These are phyloP conservation scores for Aspergillaceae sp. DNA, from an alignment of 2,329 filamentous ascomycete species.

Conservation along the genomic window DNA sequence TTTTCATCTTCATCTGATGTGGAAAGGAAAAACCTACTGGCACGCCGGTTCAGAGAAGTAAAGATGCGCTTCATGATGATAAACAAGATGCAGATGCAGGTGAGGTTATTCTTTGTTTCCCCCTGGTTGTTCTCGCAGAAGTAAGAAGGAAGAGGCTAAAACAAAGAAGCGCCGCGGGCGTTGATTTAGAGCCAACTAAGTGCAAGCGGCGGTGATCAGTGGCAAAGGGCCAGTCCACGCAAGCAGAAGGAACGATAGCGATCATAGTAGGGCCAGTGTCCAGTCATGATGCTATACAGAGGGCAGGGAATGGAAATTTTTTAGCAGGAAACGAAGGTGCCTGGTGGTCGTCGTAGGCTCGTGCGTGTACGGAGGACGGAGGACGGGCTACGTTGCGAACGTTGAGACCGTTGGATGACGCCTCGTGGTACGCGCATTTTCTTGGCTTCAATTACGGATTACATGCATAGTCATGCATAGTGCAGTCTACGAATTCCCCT, in stretches of 20 bases:
- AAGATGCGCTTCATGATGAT: constrained; percentile 30
- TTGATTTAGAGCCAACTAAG: neutral
- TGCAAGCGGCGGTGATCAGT: no score
- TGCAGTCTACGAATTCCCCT: neutral
- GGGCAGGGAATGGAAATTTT: neutral
- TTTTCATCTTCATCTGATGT: neutral
- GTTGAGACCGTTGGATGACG: no score
- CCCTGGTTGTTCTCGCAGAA: neutral
- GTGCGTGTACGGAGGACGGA: neutral
- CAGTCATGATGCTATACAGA: neutral
- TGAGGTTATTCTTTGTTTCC: neutral
- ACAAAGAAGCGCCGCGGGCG: neutral
- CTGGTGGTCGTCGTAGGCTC: neutral
- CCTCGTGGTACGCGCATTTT: no score
- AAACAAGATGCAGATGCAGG: neutral
- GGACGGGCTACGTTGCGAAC: no score
- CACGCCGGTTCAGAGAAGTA: constrained; percentile 22
- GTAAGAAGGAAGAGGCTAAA: neutral
- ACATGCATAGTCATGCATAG: neutral
- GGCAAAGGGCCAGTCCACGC: neutral
- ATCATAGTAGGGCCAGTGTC: neutral
- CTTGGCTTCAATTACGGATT: neutral
- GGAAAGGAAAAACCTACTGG: constrained; percentile 17
- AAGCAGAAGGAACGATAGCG: neutral
- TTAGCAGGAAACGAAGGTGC: neutral